These are phyloP conservation scores for Chaetomium fimeti DNA, from an alignment of 495 filamentous ascomycete species.

Conservation along the genomic window DNA sequence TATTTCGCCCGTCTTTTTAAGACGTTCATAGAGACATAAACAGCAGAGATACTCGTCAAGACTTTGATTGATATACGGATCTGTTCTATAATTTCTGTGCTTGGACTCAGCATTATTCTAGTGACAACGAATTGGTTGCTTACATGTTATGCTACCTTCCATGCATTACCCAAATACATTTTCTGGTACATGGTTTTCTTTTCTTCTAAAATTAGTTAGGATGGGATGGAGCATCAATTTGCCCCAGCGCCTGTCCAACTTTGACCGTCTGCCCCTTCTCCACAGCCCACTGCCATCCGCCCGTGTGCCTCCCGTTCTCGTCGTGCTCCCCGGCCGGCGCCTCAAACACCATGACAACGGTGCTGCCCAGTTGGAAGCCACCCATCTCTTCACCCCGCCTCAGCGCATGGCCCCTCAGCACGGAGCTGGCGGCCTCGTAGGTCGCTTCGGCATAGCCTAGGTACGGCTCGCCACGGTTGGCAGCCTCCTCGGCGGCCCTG, in stretches of 20 bases:
- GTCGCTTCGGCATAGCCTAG: conserved; percentile 87
- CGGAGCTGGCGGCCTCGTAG: conserved; percentile 71
- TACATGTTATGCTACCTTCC: background rate
- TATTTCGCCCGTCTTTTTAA: background rate
- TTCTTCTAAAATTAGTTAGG: background rate
- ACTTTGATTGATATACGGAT: background rate
- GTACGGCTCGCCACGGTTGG: conserved; percentile 72
- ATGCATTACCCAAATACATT: conserved; percentile 10
- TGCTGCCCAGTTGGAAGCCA: conserved; percentile 93
- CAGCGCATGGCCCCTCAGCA: conserved; percentile 80
- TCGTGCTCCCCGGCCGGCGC: conserved; percentile 70
- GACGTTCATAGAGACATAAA: background rate
- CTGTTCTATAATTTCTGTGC: background rate
- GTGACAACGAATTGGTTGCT: conserved; percentile 19
- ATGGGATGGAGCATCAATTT: conserved; percentile 34
- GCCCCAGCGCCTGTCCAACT: conserved; percentile 82
- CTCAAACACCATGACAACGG: conserved; percentile 95
- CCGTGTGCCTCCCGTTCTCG: conserved; percentile 62
- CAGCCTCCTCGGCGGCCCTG: conserved; percentile 72
- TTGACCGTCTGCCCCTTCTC: conserved; percentile 84
- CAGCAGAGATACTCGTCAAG: background rate
- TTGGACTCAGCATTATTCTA: background rate
- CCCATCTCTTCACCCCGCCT: conserved; percentile 94
- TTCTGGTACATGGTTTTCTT: background rate
- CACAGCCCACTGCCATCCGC: conserved; percentile 74